Percentiles rank a stretch among this genome's conserved stretches.
Evolutionary conservation across 1,139 yeast species (phyloP).

Genomic region (Pichia kudriavzevii): DNA sequence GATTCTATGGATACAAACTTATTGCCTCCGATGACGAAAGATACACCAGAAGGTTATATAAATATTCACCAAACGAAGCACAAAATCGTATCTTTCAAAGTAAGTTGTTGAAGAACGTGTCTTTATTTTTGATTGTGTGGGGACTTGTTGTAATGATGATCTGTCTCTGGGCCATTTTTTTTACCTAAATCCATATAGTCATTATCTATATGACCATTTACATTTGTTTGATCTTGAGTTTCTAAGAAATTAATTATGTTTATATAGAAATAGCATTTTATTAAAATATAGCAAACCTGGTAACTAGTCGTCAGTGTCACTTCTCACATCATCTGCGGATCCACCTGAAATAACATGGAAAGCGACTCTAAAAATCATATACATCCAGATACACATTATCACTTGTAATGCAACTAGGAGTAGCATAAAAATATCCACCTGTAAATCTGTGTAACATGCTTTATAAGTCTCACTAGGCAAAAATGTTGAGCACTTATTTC

Average conservation of each 20-base stretch:
- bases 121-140: slow-evolving; percentile 46
- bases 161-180: slow-evolving; percentile 31
- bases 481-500: slow-evolving; percentile 30
- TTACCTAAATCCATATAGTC: slow-evolving; percentile 9
- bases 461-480: slow-evolving; percentile 25
- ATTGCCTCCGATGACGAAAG: slow-evolving; percentile 29
- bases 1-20: slow-evolving; percentile 47
- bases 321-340: slow-evolving; percentile 75
- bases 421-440: slow-evolving; percentile 45
- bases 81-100: slow-evolving; percentile 21
- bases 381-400: slow-evolving; percentile 67
- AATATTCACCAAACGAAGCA: slow-evolving; percentile 20
- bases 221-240: background rate
- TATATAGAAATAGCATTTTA: no score
- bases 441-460: slow-evolving; percentile 49
- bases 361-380: slow-evolving; percentile 63
- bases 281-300: no score
- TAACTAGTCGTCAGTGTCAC: slow-evolving; percentile 74
- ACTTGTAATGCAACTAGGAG: slow-evolving; percentile 62
- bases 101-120: slow-evolving; percentile 30
- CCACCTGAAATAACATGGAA: slow-evolving; percentile 61
- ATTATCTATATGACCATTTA: background rate
- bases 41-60: slow-evolving; percentile 12
- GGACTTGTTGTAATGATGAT: slow-evolving; percentile 49
- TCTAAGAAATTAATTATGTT: no score